Evolutionary conservation across 2,329 filamentous ascomycete species (phyloP).

Genomic region (Madurella mycetomatis): DNA sequence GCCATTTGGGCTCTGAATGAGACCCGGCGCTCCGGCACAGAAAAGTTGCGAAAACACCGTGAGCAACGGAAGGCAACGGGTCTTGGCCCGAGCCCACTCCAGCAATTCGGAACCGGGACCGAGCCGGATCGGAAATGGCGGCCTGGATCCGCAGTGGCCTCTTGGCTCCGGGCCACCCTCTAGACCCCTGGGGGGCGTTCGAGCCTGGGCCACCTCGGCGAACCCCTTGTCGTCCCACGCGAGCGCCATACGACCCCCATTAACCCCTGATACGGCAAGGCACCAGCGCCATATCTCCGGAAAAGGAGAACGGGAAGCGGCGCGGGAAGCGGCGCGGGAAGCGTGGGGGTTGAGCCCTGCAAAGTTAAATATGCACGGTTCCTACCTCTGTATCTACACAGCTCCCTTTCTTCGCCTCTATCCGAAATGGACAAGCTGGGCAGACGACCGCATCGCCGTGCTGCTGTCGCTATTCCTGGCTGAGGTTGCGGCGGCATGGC

Average conservation of each 20-base stretch:
- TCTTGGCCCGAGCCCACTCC: not conserved
- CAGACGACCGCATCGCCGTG: not conserved
- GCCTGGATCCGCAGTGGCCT: not conserved
- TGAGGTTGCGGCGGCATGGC: not conserved
- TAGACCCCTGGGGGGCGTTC: not conserved
- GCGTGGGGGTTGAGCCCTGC: not conserved
- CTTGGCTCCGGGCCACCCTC: conserved; percentile 6
- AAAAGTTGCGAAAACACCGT: too few species aligned
- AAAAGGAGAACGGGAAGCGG: not conserved
- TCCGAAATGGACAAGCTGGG: not conserved
- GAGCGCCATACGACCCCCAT: not conserved
- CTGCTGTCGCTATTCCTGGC: not conserved
- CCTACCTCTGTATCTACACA: not conserved
- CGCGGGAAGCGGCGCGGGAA: too few species aligned
- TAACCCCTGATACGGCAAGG: not conserved
- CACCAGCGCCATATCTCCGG: not conserved
- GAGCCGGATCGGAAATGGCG: not conserved
- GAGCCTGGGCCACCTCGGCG: not conserved
- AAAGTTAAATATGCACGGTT: not conserved
- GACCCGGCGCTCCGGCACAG: too few species aligned
- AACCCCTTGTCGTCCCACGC: conserved; percentile 4
- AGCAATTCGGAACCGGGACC: not conserved
- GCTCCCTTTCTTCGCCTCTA: not conserved
- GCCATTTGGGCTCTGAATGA: too few species aligned
- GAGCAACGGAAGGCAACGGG: not conserved